These are phyloP conservation scores for Haplosporangium sp. DNA, from an alignment of 371 early-diverging fungal genomes.

Conservation along the genomic window DNA sequence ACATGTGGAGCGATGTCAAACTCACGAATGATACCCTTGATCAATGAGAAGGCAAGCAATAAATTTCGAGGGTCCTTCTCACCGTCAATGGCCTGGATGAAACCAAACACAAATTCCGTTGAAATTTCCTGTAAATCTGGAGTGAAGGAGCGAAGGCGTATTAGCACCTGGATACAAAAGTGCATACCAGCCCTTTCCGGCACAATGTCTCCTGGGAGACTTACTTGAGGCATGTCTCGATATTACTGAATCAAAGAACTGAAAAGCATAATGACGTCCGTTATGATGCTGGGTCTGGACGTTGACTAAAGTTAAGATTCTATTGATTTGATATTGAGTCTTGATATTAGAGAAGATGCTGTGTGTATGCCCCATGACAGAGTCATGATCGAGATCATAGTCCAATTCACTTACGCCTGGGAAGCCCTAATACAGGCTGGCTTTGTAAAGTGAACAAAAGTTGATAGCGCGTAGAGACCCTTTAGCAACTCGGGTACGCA, in stretches of 20 bases:
- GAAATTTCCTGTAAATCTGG: not conserved
- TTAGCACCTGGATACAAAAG: not conserved
- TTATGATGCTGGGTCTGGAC: not conserved
- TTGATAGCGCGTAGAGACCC: not conserved
- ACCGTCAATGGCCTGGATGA: not conserved
- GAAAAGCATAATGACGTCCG: not conserved
- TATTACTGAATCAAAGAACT: not conserved
- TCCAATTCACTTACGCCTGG: not conserved
- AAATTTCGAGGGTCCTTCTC: constrained; percentile 3
- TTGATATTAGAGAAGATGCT: not conserved
- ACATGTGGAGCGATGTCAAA: not conserved
- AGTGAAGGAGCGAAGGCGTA: no score
- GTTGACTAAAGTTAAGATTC: not conserved
- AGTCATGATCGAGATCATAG: not conserved
- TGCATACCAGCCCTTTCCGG: not conserved
- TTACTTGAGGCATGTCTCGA: not conserved
- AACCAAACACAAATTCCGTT: not conserved
- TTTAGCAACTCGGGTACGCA: not conserved
- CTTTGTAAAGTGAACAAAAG: not conserved
- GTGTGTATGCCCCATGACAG: not conserved
- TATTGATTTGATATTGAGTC: not conserved
- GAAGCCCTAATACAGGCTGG: not conserved
- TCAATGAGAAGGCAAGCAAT: not conserved
- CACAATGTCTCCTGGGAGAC: not conserved
- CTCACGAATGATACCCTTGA: not conserved